Base-by-base conservation (phyloP, 2,329 filamentous ascomycete species). In the Blastomyces percursus region DNA sequence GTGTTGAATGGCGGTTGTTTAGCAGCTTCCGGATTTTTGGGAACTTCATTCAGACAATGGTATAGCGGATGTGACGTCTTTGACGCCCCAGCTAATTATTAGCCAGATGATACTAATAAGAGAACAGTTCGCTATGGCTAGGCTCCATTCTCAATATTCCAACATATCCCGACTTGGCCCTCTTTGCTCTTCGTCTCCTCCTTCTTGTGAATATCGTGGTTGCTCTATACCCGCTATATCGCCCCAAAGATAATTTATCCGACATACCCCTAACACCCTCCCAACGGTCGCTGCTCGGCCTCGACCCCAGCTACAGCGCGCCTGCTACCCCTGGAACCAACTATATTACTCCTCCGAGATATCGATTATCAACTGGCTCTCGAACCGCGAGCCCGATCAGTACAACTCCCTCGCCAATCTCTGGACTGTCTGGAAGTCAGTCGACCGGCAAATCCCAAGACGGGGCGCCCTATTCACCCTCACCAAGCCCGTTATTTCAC, bases 221-320 rank as follows among this genome's bases (percentile, higher is more conserved):
- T 61, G 89, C 91, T 46, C 78, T 90, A 63, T 79, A 85, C 55
- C 94, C 93, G 2, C 82, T 96, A 14, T 76, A 91, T 69, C 84
- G 86, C 66, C 81, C 82, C 52, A 81, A 81, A 68, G 94, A 97
- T 74, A 83, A 91, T 66, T 82, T 96, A 66, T 80, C 86, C 74
- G 94, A 99, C 74, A 96, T 99, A 59, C 86, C 93, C 65, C 83
- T 99, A 67, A 96, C 93, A 0, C 87, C 90, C n/a, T 86, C 86
- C 14, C 94, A 97, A 78, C 88, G 93, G 65, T 82, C 86, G 66
- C 83, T 96, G 16, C 84, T 99, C 60, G 92, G 91, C 57, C 84
- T 99, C 3, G 83, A 87, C 48, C 87, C 90, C 2, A 84, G 81
- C 63, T 84, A 87, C 1, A 84, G 80, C 64, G 80, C 82, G 2